Conservation (phyloP, 208 protist genomes). For the Wallacemonas sp. region DNA sequence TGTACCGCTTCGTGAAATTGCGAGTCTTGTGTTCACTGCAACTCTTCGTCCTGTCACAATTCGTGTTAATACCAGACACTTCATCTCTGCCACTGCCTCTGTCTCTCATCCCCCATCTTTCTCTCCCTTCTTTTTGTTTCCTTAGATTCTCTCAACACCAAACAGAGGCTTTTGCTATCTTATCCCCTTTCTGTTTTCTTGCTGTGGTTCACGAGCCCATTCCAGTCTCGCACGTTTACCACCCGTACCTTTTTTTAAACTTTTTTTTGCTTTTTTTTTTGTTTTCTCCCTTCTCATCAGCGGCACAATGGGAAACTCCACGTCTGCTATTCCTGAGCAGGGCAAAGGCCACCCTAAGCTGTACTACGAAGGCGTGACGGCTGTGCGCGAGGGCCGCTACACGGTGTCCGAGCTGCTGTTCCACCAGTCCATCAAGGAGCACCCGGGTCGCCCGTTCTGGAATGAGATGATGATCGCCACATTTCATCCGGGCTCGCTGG, state of each 20-base stretch:
- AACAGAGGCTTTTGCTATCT: slow-evolving; percentile 1
- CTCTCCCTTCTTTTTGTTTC: slow-evolving; percentile 5
- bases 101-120: neutral
- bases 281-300: neutral
- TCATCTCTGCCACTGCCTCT: neutral
- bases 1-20: too few relatives aligned
- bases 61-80: too few relatives aligned
- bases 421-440: slow-evolving; percentile 43
- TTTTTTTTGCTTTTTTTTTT: neutral
- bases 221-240: too few relatives aligned
- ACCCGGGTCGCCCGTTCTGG: slow-evolving; percentile 39
- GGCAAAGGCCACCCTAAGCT: slow-evolving; percentile 29
- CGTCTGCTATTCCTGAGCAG: slow-evolving; percentile 11
- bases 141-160: neutral
- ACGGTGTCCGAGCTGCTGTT: slow-evolving; percentile 49
- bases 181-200: too few relatives aligned
- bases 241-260: too few relatives aligned
- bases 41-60: too few relatives aligned
- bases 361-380: slow-evolving; percentile 34
- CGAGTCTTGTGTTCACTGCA: too few relatives aligned
- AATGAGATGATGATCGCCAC: slow-evolving; percentile 17
- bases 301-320: slow-evolving; percentile 17
- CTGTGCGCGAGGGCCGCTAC: slow-evolving; percentile 44
- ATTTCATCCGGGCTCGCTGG: slow-evolving; percentile 5
- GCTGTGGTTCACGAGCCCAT: too few relatives aligned